Conservation (phyloP, 352 stramenopile species). For the Globisporangium recalcitrans region DNA sequence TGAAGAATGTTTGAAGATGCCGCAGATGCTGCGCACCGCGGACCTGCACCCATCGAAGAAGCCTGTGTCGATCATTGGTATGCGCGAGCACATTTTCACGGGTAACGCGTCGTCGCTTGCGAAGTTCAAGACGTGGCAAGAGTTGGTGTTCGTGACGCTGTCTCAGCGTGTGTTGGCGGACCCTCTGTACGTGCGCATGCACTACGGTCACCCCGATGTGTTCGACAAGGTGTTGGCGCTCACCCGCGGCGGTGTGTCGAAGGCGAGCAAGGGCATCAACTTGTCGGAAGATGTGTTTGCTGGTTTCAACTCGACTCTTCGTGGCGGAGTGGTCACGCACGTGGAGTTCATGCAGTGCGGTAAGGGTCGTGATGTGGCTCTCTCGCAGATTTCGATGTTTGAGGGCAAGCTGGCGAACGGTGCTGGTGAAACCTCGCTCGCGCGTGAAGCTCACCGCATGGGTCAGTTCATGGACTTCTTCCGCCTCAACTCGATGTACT, state of each 20-base stretch:
- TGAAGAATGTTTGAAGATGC: slow-evolving; percentile 85
- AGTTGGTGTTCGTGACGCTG: slow-evolving; percentile 81
- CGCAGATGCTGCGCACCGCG: slow-evolving; percentile 65
- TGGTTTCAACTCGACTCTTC: slow-evolving; percentile 75
- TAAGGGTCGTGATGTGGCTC: slow-evolving; percentile 78
- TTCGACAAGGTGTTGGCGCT: slow-evolving; percentile 80
- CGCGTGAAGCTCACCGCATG: slow-evolving; percentile 80
- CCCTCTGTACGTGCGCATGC: slow-evolving; percentile 72
- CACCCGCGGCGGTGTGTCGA: slow-evolving; percentile 70
- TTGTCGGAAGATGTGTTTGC: slow-evolving; percentile 84
- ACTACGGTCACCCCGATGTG: slow-evolving; percentile 82
- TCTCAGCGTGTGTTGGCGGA: slow-evolving; percentile 75
- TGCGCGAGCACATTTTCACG: slow-evolving; percentile 87
- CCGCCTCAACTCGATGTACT: slow-evolving; percentile 85
- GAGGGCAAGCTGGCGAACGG: slow-evolving; percentile 83
- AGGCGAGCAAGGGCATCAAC: slow-evolving; percentile 82
- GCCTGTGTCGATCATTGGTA: slow-evolving; percentile 78
- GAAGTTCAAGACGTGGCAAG: slow-evolving; percentile 86
- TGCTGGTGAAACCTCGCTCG: slow-evolving; percentile 69
- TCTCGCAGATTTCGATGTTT: slow-evolving; percentile 86
- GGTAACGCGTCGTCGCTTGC: slow-evolving; percentile 75
- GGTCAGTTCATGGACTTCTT: slow-evolving; percentile 86
- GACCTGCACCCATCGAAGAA: slow-evolving; percentile 64
- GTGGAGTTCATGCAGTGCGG: slow-evolving; percentile 87
- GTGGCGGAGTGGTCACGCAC: slow-evolving; percentile 72